Base-by-base conservation (phyloP, 2,329 filamentous ascomycete species). In the Sporothrix pallida region DNA sequence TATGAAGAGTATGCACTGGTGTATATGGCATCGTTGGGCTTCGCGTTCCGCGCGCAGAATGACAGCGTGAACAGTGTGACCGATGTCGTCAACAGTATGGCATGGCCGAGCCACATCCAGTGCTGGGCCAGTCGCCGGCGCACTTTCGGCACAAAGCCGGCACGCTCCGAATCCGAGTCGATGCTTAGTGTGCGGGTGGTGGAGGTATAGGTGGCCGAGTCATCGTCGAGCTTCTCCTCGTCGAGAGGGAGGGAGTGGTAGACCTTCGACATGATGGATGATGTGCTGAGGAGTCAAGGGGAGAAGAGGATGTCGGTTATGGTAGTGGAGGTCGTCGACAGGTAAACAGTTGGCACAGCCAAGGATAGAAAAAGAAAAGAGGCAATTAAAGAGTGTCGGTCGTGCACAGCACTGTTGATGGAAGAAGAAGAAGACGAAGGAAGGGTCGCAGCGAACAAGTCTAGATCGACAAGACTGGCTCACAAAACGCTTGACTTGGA, bases 1-100 rank as follows among this genome's bases (percentile, higher is more conserved):
- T 81, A 86, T 31, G 85, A 83, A 1, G 85, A 86, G 74, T 83
- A 86, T 48, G 83, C 79, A 73, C 80, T 75, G 9, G 81, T 81
- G 77, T 81, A 81, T 23, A 78, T 76, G 44, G 78, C 50, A 71
- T 83, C 82, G 17, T 81, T 78, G 15, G 78, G 76, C 75, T 79
- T 81, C 6, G 80, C 77, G n/a, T 79, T 79, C 72, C 80, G 81
- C 54, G 80, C 75, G 72, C 82, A 84, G 69, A 83, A 80, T 1
- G 83, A 83, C 5, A 83, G 76, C 4, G 81, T 80, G 72, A 85
- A 84, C 9, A 85, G 77, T 0, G 81, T 81, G 63, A 83, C 72
- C 2, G 84, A 85, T 5, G 80, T 73, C 8, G 83, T 82, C 48
- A 85, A 74, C 23, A 85, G 79, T 10, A 84, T 68, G 8, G 79